Base-by-base conservation (phyloP, 148 eudicot species). In the Spergularia marina region DNA sequence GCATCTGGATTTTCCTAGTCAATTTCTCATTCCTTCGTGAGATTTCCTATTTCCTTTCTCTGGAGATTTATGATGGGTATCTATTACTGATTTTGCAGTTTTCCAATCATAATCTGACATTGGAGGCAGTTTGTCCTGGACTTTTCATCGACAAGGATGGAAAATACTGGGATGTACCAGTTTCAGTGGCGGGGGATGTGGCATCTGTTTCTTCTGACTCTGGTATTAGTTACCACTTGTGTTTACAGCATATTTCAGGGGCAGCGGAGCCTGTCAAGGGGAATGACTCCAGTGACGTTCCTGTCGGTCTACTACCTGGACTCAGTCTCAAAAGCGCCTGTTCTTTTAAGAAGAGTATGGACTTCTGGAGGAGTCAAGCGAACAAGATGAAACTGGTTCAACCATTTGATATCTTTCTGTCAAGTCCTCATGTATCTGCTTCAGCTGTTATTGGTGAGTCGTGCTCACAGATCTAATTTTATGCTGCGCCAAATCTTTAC, bases 131-230 rank as follows among this genome's bases (percentile, higher is more conserved):
- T 80, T 84, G 83, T 65, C 97, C 97, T 55, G 88, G 84, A 68
- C 91, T 91, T 72, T 90, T 79, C 66, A 74, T 89, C 65, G 95
- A 91, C 82, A 74, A 87, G 76, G 36, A 75, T 76, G 95, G 97
- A 68, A 84, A 80, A 58, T 94, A 87, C 84, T 94, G 97, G 98
- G 95, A 91, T 64, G 90, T 88, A 68, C 98, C 98, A 13, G 84
- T 87, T 73, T 84, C 94, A 69, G 68, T 88, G 82, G 84, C 92
- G 52, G 78, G 87, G 51, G 97, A 94, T 85, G 80, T 94, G 74
- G 88, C 94, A 76, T 89, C 94, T 17, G 84, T 90, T 72, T 73
- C 91, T 76, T 80, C 87, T 70, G 87, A 87, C 65, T 77, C 85
- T 74, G 89, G 89, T 65, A 71, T 85, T 66, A 87, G 91, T 80